Conservation (phyloP, 2,329 filamentous ascomycete genomes). For the Aspergillus tanneri region DNA sequence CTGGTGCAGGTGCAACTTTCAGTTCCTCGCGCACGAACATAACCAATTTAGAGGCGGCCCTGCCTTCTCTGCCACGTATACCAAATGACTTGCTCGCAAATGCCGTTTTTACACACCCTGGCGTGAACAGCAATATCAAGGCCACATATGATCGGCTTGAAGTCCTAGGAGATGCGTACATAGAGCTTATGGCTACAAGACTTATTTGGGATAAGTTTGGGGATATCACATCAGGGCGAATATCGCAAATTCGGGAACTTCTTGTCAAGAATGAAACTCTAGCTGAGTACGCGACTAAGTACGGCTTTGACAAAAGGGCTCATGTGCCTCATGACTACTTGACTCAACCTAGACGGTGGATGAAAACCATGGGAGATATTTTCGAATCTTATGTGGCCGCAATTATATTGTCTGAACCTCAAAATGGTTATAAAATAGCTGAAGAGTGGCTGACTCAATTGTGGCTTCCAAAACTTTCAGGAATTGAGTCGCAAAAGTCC, state of each 20-base stretch:
- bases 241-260: constrained; percentile 72
- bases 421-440: constrained; percentile 60
- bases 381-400: constrained; percentile 90
- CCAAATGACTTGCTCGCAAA: constrained; percentile 59
- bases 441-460: constrained; percentile 71
- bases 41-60: not conserved
- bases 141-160: constrained; percentile 77
- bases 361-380: constrained; percentile 78
- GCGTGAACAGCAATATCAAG: constrained; percentile 34
- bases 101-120: constrained; percentile 67
- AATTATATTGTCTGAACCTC: constrained; percentile 66
- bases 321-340: constrained; percentile 53
- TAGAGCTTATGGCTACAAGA: constrained; percentile 72
- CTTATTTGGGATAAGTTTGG: constrained; percentile 74
- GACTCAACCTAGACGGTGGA: constrained; percentile 54
- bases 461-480: constrained; percentile 66
- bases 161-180: constrained; percentile 83
- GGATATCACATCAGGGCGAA: constrained; percentile 63
- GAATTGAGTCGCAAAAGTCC: constrained; percentile 25
- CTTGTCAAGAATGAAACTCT: constrained; percentile 81
- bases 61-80: constrained; percentile 56
- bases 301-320: constrained; percentile 67
- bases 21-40: not conserved
- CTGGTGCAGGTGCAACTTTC: not conserved
- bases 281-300: constrained; percentile 65